Base-by-base conservation (phyloP, 331 rosid species). In the Rosa hybrid region DNA sequence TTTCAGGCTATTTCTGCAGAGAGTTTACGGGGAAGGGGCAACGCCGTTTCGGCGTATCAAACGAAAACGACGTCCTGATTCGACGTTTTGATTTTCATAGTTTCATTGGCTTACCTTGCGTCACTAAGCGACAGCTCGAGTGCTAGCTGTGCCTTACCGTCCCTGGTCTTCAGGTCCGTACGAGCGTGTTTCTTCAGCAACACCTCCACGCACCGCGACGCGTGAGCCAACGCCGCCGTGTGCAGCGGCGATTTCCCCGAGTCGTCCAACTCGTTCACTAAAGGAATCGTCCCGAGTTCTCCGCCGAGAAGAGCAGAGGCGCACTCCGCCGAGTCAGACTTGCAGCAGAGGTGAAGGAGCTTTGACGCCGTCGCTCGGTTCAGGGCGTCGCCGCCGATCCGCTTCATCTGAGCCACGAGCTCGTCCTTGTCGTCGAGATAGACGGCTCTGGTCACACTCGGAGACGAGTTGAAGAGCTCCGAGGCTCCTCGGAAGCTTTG, bases 91-190 rank as follows among this genome's bases (percentile, higher is more conserved):
- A 8, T 44, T 44, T 8, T 74, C 12, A 60, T 76, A 3, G 4
- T 34, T 34, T 34, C 38, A 34, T 34, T 60, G 71, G 62, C 68
- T 81, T 34, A 86, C 90, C 90, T 86, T 20, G 72, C 39, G 86
- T 80, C 79, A 23, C 78, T 64, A 18, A 86, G 83, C 51, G 87
- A 83, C 77, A 86, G 51, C 72, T 86, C 86, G 82, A 86, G 79
- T 67, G 90, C 65, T 7, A 86, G 80, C 72, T 60, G 87, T 30
- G 80, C 69, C 49, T 77, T 65, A 57, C 83, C 78, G 78, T 84
- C 86, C 64, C 72, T 81, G n/a, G 86, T 81, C 82, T 78, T 81
- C 59, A 83, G 82, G 80, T 79, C 87, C 60, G 90, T 86, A 71
- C 90, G 87, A 50, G 80, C 84, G 59, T 78, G 87, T 34, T 78